These are phyloP conservation scores for Parascedosporium putredinis DNA, from an alignment of 2,329 filamentous ascomycete species.

Conservation along the genomic window DNA sequence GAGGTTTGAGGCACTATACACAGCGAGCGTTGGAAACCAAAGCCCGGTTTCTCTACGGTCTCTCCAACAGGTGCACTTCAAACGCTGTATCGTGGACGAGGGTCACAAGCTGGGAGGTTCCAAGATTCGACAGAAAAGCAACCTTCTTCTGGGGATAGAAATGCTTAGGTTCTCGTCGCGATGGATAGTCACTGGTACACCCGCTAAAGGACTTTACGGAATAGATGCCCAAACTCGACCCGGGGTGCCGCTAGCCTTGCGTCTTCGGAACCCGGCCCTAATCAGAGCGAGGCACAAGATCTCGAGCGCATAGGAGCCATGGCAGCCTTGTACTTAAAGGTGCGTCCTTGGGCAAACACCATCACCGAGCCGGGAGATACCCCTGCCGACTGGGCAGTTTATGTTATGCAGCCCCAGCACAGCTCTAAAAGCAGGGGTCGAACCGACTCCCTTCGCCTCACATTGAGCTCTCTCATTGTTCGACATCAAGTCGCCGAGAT, in stretches of 20 bases:
- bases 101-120: conserved; percentile 74
- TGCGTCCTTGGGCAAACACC: conserved; percentile 68
- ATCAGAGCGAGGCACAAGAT: conserved; percentile 43
- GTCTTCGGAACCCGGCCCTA: neutral
- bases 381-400: conserved; percentile 58
- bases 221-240: conserved; percentile 26
- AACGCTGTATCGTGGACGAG: conserved; percentile 85
- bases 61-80: conserved; percentile 65
- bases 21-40: conserved; percentile 16
- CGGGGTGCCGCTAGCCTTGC: neutral
- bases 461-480: conserved; percentile 70
- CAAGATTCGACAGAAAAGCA: conserved; percentile 42
- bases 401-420: conserved; percentile 53
- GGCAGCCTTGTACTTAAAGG: conserved; percentile 60
- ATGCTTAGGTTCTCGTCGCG: conserved; percentile 55
- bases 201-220: conserved; percentile 72
- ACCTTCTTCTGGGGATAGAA: conserved; percentile 41
- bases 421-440: conserved; percentile 28
- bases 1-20: conserved; percentile 56
- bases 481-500: conserved; percentile 69
- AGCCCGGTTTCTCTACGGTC: conserved; percentile 22
- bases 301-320: conserved; percentile 56
- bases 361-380: conserved; percentile 41
- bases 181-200: conserved; percentile 88
- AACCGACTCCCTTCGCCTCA: conserved; percentile 46